phyloP scores from a whole-genome alignment of 768 basidiomycete species.

The Fomitopsis pulvina region DNA sequence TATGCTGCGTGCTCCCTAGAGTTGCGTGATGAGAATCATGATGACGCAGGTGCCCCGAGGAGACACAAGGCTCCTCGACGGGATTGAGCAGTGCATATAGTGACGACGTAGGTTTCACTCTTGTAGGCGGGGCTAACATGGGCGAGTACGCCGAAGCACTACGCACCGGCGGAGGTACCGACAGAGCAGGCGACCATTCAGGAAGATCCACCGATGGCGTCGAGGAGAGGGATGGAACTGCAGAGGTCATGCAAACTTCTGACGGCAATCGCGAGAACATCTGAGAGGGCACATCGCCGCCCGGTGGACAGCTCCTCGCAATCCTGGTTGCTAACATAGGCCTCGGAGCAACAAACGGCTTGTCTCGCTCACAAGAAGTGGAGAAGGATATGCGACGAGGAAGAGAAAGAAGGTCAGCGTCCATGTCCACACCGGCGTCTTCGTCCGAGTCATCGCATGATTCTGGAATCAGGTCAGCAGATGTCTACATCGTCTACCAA shows the following conservation, averaged over 20 bases:
- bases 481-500: neutral
- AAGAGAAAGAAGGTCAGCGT: conserved; percentile 8
- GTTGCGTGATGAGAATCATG: no score
- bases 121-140: neutral
- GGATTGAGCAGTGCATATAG: conserved; percentile 14
- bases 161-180: neutral
- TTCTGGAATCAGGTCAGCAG: neutral
- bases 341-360: conserved; percentile 10
- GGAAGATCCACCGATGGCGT: neutral
- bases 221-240: neutral
- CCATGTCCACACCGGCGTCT: conserved; percentile 11
- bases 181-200: neutral
- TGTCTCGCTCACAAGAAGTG: conserved; percentile 16
- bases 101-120: conserved; percentile 4
- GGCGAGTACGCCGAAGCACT: neutral
- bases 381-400: conserved; percentile 15
- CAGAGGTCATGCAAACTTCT: neutral
- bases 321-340: neutral
- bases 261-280: neutral
- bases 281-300: no score
- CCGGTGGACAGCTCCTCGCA: neutral
- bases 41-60: no score
- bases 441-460: conserved; percentile 6
- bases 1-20: no score
- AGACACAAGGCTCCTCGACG: conserved; percentile 2